These are phyloP conservation scores for Syncephalastrum racemosum DNA, from an alignment of 371 early-diverging fungal species.

Conservation along the genomic window DNA sequence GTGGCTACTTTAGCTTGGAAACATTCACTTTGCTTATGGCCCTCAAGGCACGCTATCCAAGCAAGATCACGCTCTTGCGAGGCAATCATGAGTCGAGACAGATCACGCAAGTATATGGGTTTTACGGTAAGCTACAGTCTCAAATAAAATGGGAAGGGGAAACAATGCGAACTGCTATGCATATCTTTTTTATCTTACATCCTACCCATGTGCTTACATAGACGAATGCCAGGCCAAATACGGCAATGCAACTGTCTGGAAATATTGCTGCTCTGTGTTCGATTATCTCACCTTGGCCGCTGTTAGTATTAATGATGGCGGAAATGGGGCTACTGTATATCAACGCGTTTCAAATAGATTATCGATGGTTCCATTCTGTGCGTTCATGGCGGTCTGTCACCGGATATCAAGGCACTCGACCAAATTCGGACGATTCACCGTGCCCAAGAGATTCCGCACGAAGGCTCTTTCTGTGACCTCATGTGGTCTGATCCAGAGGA, in stretches of 20 bases:
- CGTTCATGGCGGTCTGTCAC: constrained; percentile 99
- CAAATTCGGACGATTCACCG: constrained; percentile 97
- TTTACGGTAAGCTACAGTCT: constrained; percentile 65
- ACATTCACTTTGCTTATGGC: constrained; percentile 96
- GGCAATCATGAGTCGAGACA: constrained; percentile 99
- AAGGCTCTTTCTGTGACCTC: constrained; percentile 97
- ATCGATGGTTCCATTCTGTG: constrained; percentile 84
- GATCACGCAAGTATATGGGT: constrained; percentile 99
- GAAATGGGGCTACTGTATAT: neutral
- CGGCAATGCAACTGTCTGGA: constrained; percentile 99
- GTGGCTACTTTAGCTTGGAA: constrained; percentile 99
- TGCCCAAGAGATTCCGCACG: constrained; percentile 98
- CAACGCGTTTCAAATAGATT: constrained; percentile 22
- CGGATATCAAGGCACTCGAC: constrained; percentile 95
- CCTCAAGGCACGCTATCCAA: constrained; percentile 92
- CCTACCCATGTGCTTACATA: constrained; percentile 5
- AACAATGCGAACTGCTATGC: neutral
- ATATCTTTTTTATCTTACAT: neutral
- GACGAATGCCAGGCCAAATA: constrained; percentile 99
- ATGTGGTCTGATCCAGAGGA: constrained; percentile 97
- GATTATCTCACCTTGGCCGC: constrained; percentile 98
- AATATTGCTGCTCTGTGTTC: constrained; percentile 97
- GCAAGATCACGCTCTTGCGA: constrained; percentile 96
- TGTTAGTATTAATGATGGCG: constrained; percentile 86
- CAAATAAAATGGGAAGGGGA: neutral